These are phyloP conservation scores for Diplocarpon rosae DNA, from an alignment of 2,329 filamentous ascomycete genomes.

Conservation along the genomic window DNA sequence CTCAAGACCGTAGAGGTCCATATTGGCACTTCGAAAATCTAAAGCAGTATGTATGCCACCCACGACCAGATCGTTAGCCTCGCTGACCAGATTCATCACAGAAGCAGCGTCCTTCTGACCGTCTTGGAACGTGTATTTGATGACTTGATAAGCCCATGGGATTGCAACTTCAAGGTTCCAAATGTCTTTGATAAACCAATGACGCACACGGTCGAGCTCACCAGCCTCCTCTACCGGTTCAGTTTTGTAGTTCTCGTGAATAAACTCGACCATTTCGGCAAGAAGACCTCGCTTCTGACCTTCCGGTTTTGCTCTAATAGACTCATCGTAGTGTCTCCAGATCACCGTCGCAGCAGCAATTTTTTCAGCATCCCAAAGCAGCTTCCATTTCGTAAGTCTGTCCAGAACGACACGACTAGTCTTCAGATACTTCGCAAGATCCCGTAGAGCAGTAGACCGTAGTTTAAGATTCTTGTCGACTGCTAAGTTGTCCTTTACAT, in stretches of 20 bases:
- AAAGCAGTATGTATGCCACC: conserved; percentile 52
- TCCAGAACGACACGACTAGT: conserved; percentile 56
- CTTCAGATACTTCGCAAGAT: conserved; percentile 62
- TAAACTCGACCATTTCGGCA: conserved; percentile 61
- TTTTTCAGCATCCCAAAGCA: conserved; percentile 87
- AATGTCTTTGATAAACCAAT: conserved; percentile 75
- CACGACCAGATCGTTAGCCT: conserved; percentile 67
- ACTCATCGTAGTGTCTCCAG: conserved; percentile 71
- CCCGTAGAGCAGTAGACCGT: conserved; percentile 61
- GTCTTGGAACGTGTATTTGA: conserved; percentile 61
- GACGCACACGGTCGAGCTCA: conserved; percentile 70
- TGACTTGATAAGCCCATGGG: conserved; percentile 66
- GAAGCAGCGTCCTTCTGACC: conserved; percentile 43
- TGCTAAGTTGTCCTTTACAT: conserved; percentile 60
- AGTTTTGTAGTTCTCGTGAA: conserved; percentile 67
- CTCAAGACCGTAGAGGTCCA: conserved; percentile 61
- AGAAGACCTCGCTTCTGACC: conserved; percentile 60
- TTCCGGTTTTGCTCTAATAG: conserved; percentile 45
- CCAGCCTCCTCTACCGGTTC: conserved; percentile 50
- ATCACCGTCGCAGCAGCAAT: conserved; percentile 68
- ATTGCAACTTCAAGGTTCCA: conserved; percentile 63
- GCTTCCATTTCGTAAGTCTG: conserved; percentile 59
- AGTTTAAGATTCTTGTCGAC: conserved; percentile 71
- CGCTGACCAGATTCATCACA: conserved; percentile 29
- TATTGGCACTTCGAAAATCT: conserved; percentile 61